Base-by-base conservation (phyloP, 129 eudicot species). In the Ambrosia trifida region DNA sequence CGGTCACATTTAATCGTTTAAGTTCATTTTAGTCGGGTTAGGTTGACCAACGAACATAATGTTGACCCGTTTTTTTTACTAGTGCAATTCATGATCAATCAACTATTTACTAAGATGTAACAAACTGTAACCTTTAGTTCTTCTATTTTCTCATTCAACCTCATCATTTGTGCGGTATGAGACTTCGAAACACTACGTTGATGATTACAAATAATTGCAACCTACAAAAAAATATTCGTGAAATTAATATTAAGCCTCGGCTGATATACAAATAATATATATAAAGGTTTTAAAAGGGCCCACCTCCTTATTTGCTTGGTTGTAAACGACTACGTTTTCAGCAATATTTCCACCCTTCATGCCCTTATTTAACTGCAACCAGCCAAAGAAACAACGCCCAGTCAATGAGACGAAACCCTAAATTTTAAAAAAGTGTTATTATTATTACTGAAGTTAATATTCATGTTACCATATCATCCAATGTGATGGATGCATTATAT, bases 151-250 rank as follows among this genome's bases (percentile, higher is more conserved):
- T 83, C 89, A 68, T 81, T 67, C 84, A 95, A 74, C 40, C 73
- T 83, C 69, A 47, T 57, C 91, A 95, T 95, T 68, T 87, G 96
- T 66, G 87, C 81, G 78, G 78, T 68, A 80, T 95, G 99, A 76
- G 91, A 76, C 86, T 95, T 95, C 44, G 99, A 90, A 63, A 87
- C 97, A 51, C 81, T 84, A 78, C 99, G 99, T 57, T 95, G 99
- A 90, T 95, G 99, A 80, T 95, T 95, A 72, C 99, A 95, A 31
- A 95, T 90, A 40, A 95, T 90, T 59, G 99, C 99, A 31, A 95
- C 99, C 99, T 95, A 79, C 83, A 78, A 65, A 41, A 41, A 78
- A 4, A 70, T 50, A 66, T 12, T 46, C 60, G 20, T 47, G 57
- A 65, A 40, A 35, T 73, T 10, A 70, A 60, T 66, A 53, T 49